Base-by-base conservation (phyloP, 208 protist genomes). In the Acanthamoeba quina region DNA sequence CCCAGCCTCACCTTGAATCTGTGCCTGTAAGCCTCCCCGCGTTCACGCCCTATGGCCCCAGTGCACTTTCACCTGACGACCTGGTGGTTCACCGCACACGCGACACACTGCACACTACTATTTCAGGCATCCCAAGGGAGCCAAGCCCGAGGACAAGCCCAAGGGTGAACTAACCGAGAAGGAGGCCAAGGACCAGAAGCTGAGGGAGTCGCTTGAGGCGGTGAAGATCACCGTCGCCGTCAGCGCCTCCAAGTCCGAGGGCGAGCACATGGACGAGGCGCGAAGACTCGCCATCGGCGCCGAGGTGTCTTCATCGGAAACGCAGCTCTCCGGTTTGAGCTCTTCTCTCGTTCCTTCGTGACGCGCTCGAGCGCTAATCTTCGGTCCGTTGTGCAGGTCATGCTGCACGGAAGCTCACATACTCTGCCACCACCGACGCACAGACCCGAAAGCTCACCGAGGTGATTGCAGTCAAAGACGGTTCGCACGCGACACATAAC, bases 201-300 rank as follows among this genome's bases (percentile, higher is more conserved):
- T 80, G 10, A 19, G 72, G 44, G 72, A 80, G 72, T 44, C 72
- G 41, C 44, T 80, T 10, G 72, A 80, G 52, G 31, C 72, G 49
- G 72, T 80, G 24, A 37, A n/a, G 13, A 80, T 80, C 72, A 80
- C 11, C 17, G 24, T 52, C 44, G 29, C 72, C 2, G 41, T 80
- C 34, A 47, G n/a, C 37, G 31, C 72, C 9, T 13, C 29, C 64
- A 26, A 49, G 21, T 80, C 72, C 5, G 72, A 80, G 24, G 72
- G 72, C 37, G 44, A 80, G 0, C 72, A 52, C 24, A 29, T 80
- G 1, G 72, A 80, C 21, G 34, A 80, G 9, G 7, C 37, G 24
- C 72, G 72, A 49, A 26, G 72, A 9, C 41, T 80, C 6, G 72
- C 72, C 72, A 80, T 80, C 19, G 72, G 72, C 41, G 72, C 72